Evolutionary conservation across 2,329 filamentous ascomycete genomes (phyloP).

Genomic region (Penicillium sp.): DNA sequence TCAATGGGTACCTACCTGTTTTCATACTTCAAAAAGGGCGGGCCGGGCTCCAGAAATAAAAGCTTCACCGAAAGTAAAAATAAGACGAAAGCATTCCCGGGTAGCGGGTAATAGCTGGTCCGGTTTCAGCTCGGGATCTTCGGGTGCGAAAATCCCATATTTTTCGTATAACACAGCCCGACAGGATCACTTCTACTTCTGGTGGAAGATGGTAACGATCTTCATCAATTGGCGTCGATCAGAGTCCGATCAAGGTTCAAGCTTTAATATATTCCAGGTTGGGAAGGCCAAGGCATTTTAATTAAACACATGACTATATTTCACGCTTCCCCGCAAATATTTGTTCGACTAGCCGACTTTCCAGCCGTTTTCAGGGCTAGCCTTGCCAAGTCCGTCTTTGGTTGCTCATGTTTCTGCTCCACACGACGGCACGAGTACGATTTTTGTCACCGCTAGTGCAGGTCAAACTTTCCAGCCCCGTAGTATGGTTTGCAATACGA

Average conservation of each 20-base stretch:
- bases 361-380: neutral
- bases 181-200: neutral
- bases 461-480: neutral
- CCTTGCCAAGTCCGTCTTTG: neutral
- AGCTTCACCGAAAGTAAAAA: neutral
- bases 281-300: neutral
- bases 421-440: neutral
- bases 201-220: neutral
- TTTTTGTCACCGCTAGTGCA: neutral
- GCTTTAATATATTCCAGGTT: neutral
- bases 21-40: too few species aligned
- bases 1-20: too few species aligned
- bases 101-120: neutral
- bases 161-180: neutral
- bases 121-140: neutral
- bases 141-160: neutral
- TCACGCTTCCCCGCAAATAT: slow-evolving; percentile 1
- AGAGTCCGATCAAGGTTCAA: neutral
- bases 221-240: neutral
- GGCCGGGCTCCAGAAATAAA: neutral
- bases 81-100: neutral
- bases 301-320: neutral
- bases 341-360: neutral
- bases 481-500: neutral
- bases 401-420: neutral